phyloP scores from a whole-genome alignment of 192 early-diverging fungal species.

The Gryganskiella cystojenkinii region DNA sequence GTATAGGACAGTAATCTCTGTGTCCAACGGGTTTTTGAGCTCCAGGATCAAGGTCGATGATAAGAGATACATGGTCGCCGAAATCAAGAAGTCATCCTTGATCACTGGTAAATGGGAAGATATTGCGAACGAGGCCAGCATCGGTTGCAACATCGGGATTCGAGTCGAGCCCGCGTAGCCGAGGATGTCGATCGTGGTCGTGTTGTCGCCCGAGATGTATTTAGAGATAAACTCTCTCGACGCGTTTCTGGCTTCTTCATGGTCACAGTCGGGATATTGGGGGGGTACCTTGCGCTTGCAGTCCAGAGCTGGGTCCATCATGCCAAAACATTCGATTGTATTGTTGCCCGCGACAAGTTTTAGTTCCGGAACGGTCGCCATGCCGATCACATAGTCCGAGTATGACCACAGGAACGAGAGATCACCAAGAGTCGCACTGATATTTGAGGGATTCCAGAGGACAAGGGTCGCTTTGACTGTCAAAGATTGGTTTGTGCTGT shows the following conservation, averaged over 20 bases:
- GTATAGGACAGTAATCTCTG: constrained; percentile 41
- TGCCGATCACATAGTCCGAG: constrained; percentile 24
- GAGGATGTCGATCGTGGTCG: constrained; percentile 30
- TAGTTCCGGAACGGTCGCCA: constrained; percentile 26
- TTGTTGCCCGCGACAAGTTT: constrained; percentile 27
- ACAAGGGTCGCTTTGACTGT: constrained; percentile 30
- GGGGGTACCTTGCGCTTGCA: constrained; percentile 13
- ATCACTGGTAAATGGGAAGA: constrained; percentile 27
- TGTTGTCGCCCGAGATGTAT: constrained; percentile 49
- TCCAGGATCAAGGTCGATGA: constrained; percentile 26
- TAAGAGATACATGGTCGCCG: constrained; percentile 41
- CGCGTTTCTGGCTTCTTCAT: constrained; percentile 18
- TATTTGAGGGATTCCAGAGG: constrained; percentile 46
- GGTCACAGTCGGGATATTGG: constrained; percentile 20
- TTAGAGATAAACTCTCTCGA: constrained; percentile 45
- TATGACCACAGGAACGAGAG: constrained; percentile 41
- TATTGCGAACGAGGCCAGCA: constrained; percentile 34
- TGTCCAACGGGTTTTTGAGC: constrained; percentile 40
- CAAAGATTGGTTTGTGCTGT: constrained; percentile 34
- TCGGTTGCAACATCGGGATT: constrained; percentile 37
- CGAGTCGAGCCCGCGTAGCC: constrained; percentile 25
- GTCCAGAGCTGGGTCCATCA: constrained; percentile 39
- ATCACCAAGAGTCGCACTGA: constrained; percentile 32
- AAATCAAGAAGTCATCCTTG: constrained; percentile 36
- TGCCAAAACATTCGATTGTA: constrained; percentile 39